Evolutionary conservation across 768 basidiomycete genomes (phyloP), one percentile per base, ranked within the genome.

Genomic region (Mycena maculata): DNA sequence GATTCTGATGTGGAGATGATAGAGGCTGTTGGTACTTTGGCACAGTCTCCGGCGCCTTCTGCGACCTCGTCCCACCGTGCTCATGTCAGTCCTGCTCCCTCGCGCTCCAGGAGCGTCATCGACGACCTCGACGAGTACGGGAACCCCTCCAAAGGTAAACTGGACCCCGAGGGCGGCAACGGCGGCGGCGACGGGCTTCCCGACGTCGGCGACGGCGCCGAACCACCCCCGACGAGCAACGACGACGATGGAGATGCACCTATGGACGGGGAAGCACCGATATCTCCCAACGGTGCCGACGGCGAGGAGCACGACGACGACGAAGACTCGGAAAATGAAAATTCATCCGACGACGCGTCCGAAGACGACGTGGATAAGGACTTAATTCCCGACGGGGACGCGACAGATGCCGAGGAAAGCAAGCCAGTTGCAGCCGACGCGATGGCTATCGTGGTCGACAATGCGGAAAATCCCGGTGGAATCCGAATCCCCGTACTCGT

Each of bases 1-100:
- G 70, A 67, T 63, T 75, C 74, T 38, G 76, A 76, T 64, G 73
- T 75, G 23, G 77, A 78, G 45, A 77, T 76, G 75, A 61, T 69
- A 9, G 69, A 66, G 33, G 41, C 55, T 22, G 56, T 27, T 9
- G 23, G 15, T 8, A 16, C 11, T 15, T 20, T 23, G 9, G 25
- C 56, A 20, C 11, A 45, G 16, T 11, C 36, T 4, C 31, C 52
- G 23, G 25, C 13, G 23, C 47, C 30, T 7, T 48, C 48, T 22
- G 15, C 59, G 12, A n/a, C 65, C 27, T 66, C 65, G 4, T 4
- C 42, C 56, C 62, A 31, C 27, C 47, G 49, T 2, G 12, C 38
- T 56, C 62, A 56, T 67, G 69, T 31, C 62, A 75, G 73, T 68
- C 73, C 73, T 18, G 68, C 71, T 16, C 61, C 22, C 16, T 62